Percentiles rank a stretch among this genome's conserved stretches.
Evolutionary conservation across 78 protist genomes (phyloP).

Genomic region (Creolimax fragrantissima): DNA sequence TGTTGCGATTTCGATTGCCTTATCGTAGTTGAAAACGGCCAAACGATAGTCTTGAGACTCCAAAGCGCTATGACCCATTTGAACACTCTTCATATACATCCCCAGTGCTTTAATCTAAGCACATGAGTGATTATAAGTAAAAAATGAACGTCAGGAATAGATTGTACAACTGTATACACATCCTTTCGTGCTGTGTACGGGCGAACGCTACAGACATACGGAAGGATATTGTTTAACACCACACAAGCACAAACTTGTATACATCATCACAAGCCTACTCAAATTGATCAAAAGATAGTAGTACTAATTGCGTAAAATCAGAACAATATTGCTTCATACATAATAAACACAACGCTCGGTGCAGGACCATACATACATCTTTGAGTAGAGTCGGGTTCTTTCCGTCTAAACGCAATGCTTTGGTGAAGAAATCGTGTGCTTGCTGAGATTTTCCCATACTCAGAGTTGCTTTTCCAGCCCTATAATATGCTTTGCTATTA

Average conservation of each 20-base stretch:
- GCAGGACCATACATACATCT: conserved; percentile 4
- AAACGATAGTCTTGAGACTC: not conserved
- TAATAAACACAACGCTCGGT: too few relatives aligned
- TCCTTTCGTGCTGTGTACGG: too few relatives aligned
- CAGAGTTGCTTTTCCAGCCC: not conserved
- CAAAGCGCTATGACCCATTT: not conserved
- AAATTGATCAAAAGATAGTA: too few relatives aligned
- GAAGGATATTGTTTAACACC: too few relatives aligned
- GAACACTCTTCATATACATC: not conserved
- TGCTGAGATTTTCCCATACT: not conserved
- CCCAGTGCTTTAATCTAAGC: not conserved
- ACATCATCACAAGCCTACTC: too few relatives aligned
- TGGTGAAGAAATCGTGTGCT: not conserved
- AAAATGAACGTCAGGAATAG: too few relatives aligned
- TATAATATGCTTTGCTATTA: not conserved
- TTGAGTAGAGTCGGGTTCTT: not conserved
- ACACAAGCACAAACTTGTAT: too few relatives aligned
- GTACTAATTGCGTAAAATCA: too few relatives aligned
- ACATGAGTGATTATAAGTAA: not conserved
- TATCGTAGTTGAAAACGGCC: not conserved
- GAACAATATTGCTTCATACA: too few relatives aligned
- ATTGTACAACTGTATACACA: too few relatives aligned
- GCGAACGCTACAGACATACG: too few relatives aligned
- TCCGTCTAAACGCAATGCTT: not conserved
- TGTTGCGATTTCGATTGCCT: not conserved